Evolutionary conservation across 495 filamentous ascomycete species (phyloP), one percentile per base, ranked within the genome.

Genomic region (Podospora conica): DNA sequence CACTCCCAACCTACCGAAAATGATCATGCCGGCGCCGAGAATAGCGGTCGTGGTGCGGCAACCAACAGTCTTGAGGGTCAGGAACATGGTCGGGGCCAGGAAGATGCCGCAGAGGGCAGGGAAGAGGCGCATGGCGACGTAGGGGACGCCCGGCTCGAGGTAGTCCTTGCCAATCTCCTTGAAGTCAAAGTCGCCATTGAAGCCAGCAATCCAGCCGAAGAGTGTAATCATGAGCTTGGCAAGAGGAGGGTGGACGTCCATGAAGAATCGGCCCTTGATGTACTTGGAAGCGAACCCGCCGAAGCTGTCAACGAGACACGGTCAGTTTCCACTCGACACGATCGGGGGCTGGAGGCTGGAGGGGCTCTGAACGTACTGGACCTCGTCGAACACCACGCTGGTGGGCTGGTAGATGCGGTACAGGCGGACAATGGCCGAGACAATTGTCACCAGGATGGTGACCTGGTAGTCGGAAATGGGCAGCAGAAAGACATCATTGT

Each of bases 131-230:
- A 98, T 98, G 53, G 95, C 91, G 20, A 98, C 96, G 79, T 98
- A 98, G 12, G 95, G 95, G 56, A 98, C 95, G 22, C 89, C 87
- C 0, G 96, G 91, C 77, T 94, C 96, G 58, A 98, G 74, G 72
- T 98, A 98, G 74, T 98, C 95, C 80, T 97, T 97, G 71, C 95
- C 95, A 81, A 98, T 98, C 70, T 98, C 96, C 82, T 98, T 98
- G 83, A 98, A 98, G 75, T 98, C 95, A 67, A 98, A 98, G 56
- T 91, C 83, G 59, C 95, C 95, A 76, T 97, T 85, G 73, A 97
- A 98, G 23, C 96, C 95, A 68, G 93, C 95, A 59, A 97, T 78
- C 89, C 90, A 98, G 60, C 95, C 95, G 68, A 94, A 93, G 54
- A 98, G 87, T 54, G 95, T 96, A 66, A 98, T 90, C 69, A 98